Conservation (phyloP, 345 rosid species). For the Hibiscus trionum region DNA sequence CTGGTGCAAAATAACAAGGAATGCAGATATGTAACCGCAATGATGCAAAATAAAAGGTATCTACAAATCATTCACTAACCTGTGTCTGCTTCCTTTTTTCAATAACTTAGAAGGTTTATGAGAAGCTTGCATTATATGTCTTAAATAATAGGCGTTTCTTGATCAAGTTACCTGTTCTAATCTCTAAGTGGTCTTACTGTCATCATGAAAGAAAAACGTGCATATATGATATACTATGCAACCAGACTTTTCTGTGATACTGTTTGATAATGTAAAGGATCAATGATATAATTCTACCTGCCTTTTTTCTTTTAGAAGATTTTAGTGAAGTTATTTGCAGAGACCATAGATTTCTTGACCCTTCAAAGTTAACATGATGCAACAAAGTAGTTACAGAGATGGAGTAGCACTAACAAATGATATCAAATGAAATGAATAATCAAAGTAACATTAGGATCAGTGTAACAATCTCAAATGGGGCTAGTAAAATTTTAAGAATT, state of each 20-base stretch:
- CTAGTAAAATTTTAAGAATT: too few species aligned
- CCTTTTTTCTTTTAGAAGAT: too few species aligned
- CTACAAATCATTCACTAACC: not conserved
- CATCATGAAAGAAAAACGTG: not conserved
- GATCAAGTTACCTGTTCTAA: not conserved
- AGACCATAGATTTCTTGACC: not conserved
- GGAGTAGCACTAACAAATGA: not conserved
- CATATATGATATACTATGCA: not conserved
- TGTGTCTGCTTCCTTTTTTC: not conserved
- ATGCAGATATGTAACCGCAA: slow-evolving; percentile 46
- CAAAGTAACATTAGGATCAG: not conserved
- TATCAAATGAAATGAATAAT: not conserved
- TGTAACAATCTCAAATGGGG: too few species aligned
- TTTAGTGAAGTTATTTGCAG: not conserved
- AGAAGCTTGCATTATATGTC: not conserved
- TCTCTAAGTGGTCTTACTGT: not conserved
- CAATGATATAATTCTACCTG: not conserved
- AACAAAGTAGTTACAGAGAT: not conserved
- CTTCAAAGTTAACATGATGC: not conserved
- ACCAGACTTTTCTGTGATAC: not conserved
- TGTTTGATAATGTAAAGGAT: not conserved
- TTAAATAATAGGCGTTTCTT: not conserved
- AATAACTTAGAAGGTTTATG: not conserved
- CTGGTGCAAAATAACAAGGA: slow-evolving; percentile 78
- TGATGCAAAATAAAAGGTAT: slow-evolving; percentile 61